Evolutionary conservation across 306 rosid genomes (phyloP).

Genomic region (Mucuna pruriens): DNA sequence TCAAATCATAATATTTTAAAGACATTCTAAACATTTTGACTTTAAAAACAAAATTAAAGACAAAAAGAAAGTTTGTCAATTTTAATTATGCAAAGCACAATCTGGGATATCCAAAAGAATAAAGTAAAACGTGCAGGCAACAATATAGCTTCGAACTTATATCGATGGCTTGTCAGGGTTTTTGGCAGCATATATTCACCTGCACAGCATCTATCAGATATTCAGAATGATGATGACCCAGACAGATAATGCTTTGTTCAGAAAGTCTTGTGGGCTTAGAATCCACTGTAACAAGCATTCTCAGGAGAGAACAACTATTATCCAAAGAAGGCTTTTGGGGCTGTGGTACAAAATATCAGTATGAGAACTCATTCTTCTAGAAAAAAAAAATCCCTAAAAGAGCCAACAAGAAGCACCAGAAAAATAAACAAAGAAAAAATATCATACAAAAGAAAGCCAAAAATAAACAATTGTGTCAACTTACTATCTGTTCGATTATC

Average conservation of each 20-base stretch:
- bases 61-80: not conserved
- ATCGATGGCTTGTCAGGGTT: not conserved
- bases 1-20: conserved; percentile 28
- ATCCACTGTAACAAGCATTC: conserved; percentile 63
- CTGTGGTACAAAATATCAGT: conserved; percentile 46
- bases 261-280: conserved; percentile 63
- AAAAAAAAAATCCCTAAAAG: conserved; percentile 2
- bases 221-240: conserved; percentile 56
- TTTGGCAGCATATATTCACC: conserved; percentile 53
- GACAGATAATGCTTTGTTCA: conserved; percentile 51
- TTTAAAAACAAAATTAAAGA: not conserved
- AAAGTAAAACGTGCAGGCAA: not conserved
- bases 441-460: not conserved
- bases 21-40: not conserved
- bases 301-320: conserved; percentile 72
- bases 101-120: conserved; percentile 1
- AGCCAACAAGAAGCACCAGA: conserved; percentile 7
- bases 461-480: conserved; percentile 36
- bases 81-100: conserved; percentile 9
- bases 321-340: conserved; percentile 61
- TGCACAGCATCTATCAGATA: conserved; percentile 65
- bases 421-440: not conserved
- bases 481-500: conserved; percentile 63
- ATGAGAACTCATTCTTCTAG: conserved; percentile 32
- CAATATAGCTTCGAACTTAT: conserved; percentile 17